Percentiles rank a stretch among this genome's conserved stretches.
Conservation (phyloP, 176 grass and related monocot genomes). For the Avena atlantica region DNA sequence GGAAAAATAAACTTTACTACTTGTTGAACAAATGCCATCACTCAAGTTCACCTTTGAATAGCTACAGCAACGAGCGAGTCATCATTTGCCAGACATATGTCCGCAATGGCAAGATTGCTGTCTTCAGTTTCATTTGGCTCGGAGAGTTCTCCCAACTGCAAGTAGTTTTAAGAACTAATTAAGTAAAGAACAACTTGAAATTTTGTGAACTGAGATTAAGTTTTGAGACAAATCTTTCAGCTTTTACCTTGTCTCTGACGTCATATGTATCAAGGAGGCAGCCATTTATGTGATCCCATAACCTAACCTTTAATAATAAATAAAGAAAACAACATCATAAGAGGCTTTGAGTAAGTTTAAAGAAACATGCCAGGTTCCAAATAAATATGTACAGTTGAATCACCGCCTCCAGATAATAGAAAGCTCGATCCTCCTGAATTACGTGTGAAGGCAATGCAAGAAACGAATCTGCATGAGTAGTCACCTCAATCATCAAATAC, state of each 20-base stretch:
- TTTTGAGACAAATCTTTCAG: conserved; percentile 29
- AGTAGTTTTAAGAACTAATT: conserved; percentile 43
- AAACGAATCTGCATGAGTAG: conserved; percentile 74
- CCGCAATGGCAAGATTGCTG: conserved; percentile 58
- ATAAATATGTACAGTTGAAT: conserved; percentile 70
- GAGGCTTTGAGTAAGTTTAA: conserved; percentile 14
- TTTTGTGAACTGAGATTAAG: not conserved
- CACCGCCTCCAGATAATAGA: conserved; percentile 90
- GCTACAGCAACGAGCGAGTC: conserved; percentile 74
- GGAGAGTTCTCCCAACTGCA: conserved; percentile 53
- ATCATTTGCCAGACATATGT: conserved; percentile 69
- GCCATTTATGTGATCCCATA: conserved; percentile 90
- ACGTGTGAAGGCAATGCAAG: conserved; percentile 74
- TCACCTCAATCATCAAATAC: not conserved
- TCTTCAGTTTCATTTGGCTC: conserved; percentile 60
- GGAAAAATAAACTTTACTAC: conserved; percentile 26
- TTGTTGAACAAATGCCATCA: conserved; percentile 25
- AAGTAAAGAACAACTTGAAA: conserved; percentile 18
- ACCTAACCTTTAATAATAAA: conserved; percentile 74
- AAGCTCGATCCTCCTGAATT: conserved; percentile 54
- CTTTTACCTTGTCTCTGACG: conserved; percentile 68
- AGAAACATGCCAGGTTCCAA: conserved; percentile 25
- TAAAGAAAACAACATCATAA: conserved; percentile 31
- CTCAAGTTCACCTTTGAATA: conserved; percentile 70
- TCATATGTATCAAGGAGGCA: conserved; percentile 82